Conservation (phyloP, 805 yeast species). For the Suhomyces sp. region DNA sequence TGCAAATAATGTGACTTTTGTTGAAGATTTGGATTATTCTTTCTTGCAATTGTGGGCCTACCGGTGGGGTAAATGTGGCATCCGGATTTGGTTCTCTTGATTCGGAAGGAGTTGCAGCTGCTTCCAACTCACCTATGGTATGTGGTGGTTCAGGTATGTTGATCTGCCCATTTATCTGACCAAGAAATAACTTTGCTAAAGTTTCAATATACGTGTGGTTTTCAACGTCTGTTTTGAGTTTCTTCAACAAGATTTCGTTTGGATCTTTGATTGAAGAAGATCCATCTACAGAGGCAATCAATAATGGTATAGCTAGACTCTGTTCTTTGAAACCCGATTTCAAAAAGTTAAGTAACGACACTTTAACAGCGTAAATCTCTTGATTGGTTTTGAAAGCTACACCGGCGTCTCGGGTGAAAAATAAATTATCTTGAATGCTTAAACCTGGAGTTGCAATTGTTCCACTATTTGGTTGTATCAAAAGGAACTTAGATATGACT, state of each 20-base stretch:
- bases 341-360: conserved; percentile 33
- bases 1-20: conserved; percentile 53
- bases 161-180: conserved; percentile 20
- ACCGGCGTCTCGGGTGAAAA: conserved; percentile 70
- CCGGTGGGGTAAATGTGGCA: conserved; percentile 43
- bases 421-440: conserved; percentile 50
- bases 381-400: conserved; percentile 48
- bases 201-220: conserved; percentile 39
- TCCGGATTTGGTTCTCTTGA: neutral
- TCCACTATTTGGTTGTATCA: conserved; percentile 45
- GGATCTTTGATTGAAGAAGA: conserved; percentile 52
- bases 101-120: conserved; percentile 15
- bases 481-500: conserved; percentile 53
- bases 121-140: neutral
- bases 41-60: conserved; percentile 50
- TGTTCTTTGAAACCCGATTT: conserved; percentile 40
- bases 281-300: conserved; percentile 64
- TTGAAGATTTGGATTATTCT: conserved; percentile 49
- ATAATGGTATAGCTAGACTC: conserved; percentile 44
- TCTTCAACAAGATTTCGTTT: conserved; percentile 51
- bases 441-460: conserved; percentile 60
- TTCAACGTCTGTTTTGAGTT: conserved; percentile 53
- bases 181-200: conserved; percentile 50
- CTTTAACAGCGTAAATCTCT: conserved; percentile 37
- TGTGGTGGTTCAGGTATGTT: neutral